Evolutionary conservation across 2,329 filamentous ascomycete species (phyloP).

Genomic region (Epichloe sibirici): DNA sequence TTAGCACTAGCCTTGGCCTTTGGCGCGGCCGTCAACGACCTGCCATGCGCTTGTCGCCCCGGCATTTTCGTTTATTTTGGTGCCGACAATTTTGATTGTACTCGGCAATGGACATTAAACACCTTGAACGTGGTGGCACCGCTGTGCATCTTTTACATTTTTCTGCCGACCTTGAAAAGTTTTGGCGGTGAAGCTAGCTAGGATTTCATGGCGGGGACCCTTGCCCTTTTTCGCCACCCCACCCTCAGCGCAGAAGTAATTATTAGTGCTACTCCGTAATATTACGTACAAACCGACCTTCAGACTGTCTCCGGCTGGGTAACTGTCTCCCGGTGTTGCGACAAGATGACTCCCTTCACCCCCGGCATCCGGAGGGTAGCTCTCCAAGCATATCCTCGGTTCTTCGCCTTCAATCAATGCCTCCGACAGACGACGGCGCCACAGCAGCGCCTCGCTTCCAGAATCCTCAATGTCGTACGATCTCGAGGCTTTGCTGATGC

Average conservation of each 20-base stretch:
- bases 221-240: slow-evolving; percentile 8
- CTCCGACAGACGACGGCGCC: slow-evolving; percentile 18
- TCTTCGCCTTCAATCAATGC: slow-evolving; percentile 39
- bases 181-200: slow-evolving; percentile 17
- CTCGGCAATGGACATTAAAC: background rate
- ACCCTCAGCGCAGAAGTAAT: background rate
- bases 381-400: slow-evolving; percentile 25
- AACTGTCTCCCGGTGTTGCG: background rate
- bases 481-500: slow-evolving; percentile 26
- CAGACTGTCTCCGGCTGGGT: background rate
- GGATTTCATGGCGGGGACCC: slow-evolving; percentile 15
- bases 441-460: slow-evolving; percentile 22
- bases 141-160: slow-evolving; percentile 9
- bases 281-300: too few relatives aligned
- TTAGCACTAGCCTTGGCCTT: slow-evolving; percentile 22
- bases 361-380: slow-evolving; percentile 30
- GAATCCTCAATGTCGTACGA: slow-evolving; percentile 27
- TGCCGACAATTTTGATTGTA: background rate
- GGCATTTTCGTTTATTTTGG: slow-evolving; percentile 30
- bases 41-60: slow-evolving; percentile 46
- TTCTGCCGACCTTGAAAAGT: slow-evolving; percentile 18
- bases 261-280: too few relatives aligned
- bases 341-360: slow-evolving; percentile 28
- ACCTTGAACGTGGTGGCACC: background rate
- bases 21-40: slow-evolving; percentile 31